Evolutionary conservation across 495 filamentous ascomycete genomes (phyloP).

Genomic region (Penicillium malachiteum): DNA sequence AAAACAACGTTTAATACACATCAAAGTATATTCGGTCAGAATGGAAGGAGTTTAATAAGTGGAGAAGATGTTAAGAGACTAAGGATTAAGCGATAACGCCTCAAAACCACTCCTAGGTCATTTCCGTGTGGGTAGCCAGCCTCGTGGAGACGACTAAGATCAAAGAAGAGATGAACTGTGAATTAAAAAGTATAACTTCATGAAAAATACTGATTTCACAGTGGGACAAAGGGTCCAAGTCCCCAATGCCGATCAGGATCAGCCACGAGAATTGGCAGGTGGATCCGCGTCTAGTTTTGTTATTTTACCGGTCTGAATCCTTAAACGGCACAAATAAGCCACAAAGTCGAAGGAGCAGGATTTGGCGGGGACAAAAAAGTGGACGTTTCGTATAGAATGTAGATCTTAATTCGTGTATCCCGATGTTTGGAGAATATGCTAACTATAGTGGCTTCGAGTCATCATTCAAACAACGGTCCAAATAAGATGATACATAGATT

Average conservation of each 20-base stretch:
- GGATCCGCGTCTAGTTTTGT: conserved; percentile 7
- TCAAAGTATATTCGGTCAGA: neutral
- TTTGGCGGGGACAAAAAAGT: neutral
- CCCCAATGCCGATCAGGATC: conserved; percentile 13
- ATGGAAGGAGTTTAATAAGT: neutral
- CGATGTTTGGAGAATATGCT: neutral
- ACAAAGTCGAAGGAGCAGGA: neutral
- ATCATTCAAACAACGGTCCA: too few relatives aligned
- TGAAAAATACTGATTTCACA: neutral
- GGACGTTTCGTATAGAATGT: conserved; percentile 7
- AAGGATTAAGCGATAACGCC: neutral
- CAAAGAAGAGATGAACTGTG: neutral
- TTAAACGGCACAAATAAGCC: neutral
- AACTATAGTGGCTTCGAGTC: too few relatives aligned
- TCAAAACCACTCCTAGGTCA: neutral
- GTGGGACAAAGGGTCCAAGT: conserved; percentile 11
- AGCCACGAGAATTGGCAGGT: conserved; percentile 6
- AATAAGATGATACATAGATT: too few relatives aligned
- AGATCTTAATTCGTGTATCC: conserved; percentile 13
- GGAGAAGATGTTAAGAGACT: neutral
- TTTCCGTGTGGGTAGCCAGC: neutral
- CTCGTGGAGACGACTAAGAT: neutral
- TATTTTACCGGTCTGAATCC: neutral
- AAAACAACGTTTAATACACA: neutral
- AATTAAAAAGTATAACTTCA: neutral